Evolutionary conservation across 345 rosid species (phyloP).

Genomic region (Rubroshorea leprosula): DNA sequence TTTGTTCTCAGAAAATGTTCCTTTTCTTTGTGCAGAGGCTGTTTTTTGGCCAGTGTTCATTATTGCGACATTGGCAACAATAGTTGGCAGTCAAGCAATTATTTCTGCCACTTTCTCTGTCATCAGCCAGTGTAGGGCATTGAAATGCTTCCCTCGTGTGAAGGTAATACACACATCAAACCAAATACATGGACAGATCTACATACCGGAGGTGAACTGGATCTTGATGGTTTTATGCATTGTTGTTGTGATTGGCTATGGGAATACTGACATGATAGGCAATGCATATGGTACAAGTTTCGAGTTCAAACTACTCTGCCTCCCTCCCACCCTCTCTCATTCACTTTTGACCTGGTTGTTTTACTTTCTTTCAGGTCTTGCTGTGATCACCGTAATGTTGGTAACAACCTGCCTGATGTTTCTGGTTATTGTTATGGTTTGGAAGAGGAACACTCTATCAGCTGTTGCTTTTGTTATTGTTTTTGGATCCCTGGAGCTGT

Average conservation of each 20-base stretch:
- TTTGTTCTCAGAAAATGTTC: not conserved
- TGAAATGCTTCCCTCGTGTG: constrained; percentile 27
- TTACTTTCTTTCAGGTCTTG: constrained; percentile 24
- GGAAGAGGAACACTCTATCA: constrained; percentile 16
- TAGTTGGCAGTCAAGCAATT: constrained; percentile 31
- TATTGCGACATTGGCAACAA: constrained; percentile 26
- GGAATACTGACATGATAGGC: constrained; percentile 25
- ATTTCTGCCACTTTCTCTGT: constrained; percentile 28
- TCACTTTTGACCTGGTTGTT: constrained; percentile 1
- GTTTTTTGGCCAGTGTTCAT: constrained; percentile 30
- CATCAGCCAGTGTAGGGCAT: constrained; percentile 27
- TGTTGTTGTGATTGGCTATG: constrained; percentile 20
- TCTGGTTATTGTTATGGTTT: constrained; percentile 21
- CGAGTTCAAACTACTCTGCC: too few relatives aligned
- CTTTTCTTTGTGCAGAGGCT: constrained; percentile 11
- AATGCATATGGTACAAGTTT: constrained; percentile 22
- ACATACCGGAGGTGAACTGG: constrained; percentile 35
- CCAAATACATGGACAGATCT: constrained; percentile 30
- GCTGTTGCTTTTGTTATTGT: constrained; percentile 20
- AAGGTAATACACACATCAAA: constrained; percentile 27
- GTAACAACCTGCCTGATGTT: constrained; percentile 32
- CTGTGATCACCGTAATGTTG: constrained; percentile 30
- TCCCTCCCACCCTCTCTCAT: constrained; percentile 5
- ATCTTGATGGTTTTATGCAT: constrained; percentile 26
- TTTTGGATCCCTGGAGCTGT: constrained; percentile 26